Evolutionary conservation across 2,329 filamentous ascomycete genomes (phyloP), one percentile per base, ranked within the genome.

Genomic region (Phoma sp.): DNA sequence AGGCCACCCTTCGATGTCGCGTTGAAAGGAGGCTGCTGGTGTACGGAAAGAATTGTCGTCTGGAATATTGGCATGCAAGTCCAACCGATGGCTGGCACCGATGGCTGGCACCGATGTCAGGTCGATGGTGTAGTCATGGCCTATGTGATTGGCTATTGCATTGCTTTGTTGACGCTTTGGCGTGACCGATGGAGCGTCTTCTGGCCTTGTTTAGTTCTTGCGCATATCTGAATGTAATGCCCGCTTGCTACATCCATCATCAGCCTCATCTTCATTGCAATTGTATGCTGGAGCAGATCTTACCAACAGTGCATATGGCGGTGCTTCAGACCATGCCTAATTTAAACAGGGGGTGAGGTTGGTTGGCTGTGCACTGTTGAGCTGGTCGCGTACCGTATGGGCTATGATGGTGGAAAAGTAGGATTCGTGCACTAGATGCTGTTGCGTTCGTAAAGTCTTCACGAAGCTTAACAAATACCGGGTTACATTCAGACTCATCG

Each of bases 1-100:
- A 2, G 59, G 56, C 5, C 14, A 50, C 9, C 51, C 59, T 14
- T 60, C 59, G 0, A 60, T 61, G 58, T 57, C 57, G 43, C 49
- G 29, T 18, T 59, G 26, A 59, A 21, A 25, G 18, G 12, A 38
- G n/a, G n/a, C n/a, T n/a, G n/a, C n/a, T n/a, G n/a, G n/a, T n/a
- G n/a, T n/a, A n/a, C n/a, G n/a, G 26, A 59, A 21, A 25, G 18
- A 5, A 38, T 4, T 15, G 14, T 30, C 14, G 28, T n/a, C 36
- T 23, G 10, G 3, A 6, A 7, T 26, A 28, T 14, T 14, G 37
- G 2, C 5, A 2, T 7, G 7, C 9, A 14, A n/a, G 7, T 38
- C 12, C 4, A 11, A n/a, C 7, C 32, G 17, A 34, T 25, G 12
- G 25, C 14, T n/a, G 18, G 20, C 14, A n/a, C 25, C 20, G 21